phyloP scores from a whole-genome alignment of 306 rosid species.

The Malus sylvestris region DNA sequence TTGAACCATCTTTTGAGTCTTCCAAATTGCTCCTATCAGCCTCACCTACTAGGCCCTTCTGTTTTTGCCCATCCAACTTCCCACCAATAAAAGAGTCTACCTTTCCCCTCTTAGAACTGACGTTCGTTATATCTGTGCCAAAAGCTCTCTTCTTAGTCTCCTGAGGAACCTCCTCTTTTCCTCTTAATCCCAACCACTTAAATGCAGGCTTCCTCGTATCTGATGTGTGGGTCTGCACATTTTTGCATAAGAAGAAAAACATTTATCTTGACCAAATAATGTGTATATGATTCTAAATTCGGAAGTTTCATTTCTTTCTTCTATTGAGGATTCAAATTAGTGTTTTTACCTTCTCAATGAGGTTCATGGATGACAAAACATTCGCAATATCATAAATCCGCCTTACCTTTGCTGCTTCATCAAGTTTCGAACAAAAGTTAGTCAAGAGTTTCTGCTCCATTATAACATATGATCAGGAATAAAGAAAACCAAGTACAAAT shows the following conservation, averaged over 20 bases:
- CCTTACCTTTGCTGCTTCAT: conserved; percentile 77
- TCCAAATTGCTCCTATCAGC: conserved; percentile 28
- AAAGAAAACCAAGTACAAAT: not conserved
- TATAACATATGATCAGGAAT: not conserved
- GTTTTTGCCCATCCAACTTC: conserved; percentile 22
- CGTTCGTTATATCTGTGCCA: conserved; percentile 72
- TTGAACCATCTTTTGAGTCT: conserved; percentile 29
- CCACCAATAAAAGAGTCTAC: conserved; percentile 25
- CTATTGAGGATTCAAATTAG: not conserved
- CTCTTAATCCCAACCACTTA: conserved; percentile 70
- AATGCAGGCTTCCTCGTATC: conserved; percentile 87
- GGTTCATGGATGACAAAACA: conserved; percentile 77
- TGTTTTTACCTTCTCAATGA: conserved; percentile 77
- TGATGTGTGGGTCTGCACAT: conserved; percentile 62
- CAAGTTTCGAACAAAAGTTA: conserved; percentile 9
- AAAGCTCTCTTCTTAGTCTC: conserved; percentile 68
- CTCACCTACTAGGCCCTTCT: conserved; percentile 5
- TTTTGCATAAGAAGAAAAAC: not conserved
- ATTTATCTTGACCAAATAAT: not conserved
- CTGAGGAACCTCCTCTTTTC: conserved; percentile 14
- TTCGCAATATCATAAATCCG: conserved; percentile 93
- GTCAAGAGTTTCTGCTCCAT: not conserved
- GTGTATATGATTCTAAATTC: not conserved
- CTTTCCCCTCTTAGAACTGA: conserved; percentile 40
- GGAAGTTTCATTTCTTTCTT: not conserved